phyloP scores from a whole-genome alignment of 352 stramenopile genomes.

The Pythium monospermum region DNA sequence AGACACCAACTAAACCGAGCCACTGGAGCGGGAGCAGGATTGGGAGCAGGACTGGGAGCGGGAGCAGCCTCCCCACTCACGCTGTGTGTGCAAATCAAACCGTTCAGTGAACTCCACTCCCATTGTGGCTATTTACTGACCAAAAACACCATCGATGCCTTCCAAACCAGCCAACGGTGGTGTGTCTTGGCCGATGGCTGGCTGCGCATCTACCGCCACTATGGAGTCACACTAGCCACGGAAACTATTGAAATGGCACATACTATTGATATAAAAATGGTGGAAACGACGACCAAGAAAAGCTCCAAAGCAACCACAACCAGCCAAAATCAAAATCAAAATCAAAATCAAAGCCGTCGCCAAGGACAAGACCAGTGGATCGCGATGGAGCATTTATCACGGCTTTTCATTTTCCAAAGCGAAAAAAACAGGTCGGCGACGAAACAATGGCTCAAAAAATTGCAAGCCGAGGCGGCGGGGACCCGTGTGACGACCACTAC shows the following conservation, averaged over 20 bases:
- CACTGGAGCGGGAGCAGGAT: too few relatives aligned
- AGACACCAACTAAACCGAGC: too few relatives aligned
- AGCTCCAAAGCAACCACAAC: too few relatives aligned
- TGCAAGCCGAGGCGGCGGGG: conserved; percentile 44
- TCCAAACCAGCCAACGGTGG: conserved; percentile 61
- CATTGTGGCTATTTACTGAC: conserved; percentile 66
- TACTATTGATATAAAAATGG: conserved; percentile 40
- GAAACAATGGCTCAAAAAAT: conserved; percentile 61
- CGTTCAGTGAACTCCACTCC: conserved; percentile 41
- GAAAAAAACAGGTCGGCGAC: conserved; percentile 33
- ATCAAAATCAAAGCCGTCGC: too few relatives aligned
- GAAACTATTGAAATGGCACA: conserved; percentile 53
- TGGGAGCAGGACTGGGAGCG: too few relatives aligned
- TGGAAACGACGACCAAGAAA: conserved; percentile 28
- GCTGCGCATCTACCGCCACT: conserved; percentile 69
- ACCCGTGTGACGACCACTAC: not conserved
- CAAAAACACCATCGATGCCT: conserved; percentile 58
- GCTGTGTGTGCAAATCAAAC: conserved; percentile 38
- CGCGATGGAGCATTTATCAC: conserved; percentile 35
- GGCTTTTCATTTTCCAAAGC: conserved; percentile 51
- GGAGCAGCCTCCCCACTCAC: conserved; percentile 17
- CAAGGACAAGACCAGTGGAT: conserved; percentile 32
- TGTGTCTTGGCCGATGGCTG: conserved; percentile 60
- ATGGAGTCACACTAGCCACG: conserved; percentile 57
- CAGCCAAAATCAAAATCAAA: too few relatives aligned